Evolutionary conservation across 371 early-diverging fungal genomes (phyloP), one percentile per base, ranked within the genome.

Genomic region (Mycotypha africana): DNA sequence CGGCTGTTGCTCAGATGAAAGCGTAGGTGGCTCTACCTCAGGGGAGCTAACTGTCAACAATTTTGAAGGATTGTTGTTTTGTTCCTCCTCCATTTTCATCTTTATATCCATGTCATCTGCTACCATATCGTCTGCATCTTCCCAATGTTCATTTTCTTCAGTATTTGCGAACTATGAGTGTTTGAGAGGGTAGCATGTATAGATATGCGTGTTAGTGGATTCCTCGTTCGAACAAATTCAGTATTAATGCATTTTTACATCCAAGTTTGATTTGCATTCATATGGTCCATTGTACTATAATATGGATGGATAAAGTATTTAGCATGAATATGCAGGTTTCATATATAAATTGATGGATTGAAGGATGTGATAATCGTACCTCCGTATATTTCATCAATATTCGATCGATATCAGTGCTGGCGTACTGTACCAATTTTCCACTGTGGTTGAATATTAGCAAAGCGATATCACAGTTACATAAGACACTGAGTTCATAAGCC

Each of bases 401-500:
- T 51, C 80, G 80, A 70, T 95, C 95, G 66, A 96, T 93, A 60
- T 95, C 92, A 1, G 88, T 81, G 30, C 86, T 86, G 3, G 93
- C 84, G 59, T 90, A 96, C 53, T 95, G 94, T 25, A 92, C 87
- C 6, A 96, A 81, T 68, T 94, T 96, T 58, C 89, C 86, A 58
- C 89, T 89, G 19, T 84, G 81, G 56, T 88, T 88, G 71, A 96
- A 94, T 56, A 96, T 91, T 45, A 96, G 88, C 22, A 96, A 71
- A 1, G 90, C 95, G 34, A 99, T 90, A 65, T 99, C 95, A 64
- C 96, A 92, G 59, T 92, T 92, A 75, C 98, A 98, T 22, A 98
- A 80, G 2, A 95, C 91, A 53, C 87, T 87, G 23, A 99, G 84
- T 68, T 99, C 99, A 69, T 92, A 95, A 3, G 99, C 98, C 70